Percentiles rank a stretch among this genome's conserved stretches.
These are phyloP conservation scores for Ormosia emarginata DNA, from an alignment of 306 rosid genomes.

Conservation along the genomic window DNA sequence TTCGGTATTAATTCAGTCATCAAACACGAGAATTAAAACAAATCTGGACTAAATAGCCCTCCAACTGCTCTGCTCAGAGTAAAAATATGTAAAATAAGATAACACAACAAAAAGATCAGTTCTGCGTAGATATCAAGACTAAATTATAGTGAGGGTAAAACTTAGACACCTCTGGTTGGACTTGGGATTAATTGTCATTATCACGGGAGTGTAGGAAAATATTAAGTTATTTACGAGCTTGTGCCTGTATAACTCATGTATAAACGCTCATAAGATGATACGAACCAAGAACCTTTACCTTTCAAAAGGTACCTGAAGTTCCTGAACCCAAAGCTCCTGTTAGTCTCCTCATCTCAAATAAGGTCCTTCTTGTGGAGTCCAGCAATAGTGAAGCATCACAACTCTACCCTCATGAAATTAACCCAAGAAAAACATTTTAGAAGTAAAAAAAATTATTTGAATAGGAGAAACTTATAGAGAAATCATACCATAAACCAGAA, in stretches of 20 bases:
- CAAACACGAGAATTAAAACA: neutral
- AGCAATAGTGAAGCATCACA: conserved; percentile 93
- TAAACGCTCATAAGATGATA: neutral
- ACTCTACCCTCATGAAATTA: conserved; percentile 37
- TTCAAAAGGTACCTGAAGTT: conserved; percentile 68
- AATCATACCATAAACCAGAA: neutral
- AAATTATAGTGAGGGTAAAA: no score
- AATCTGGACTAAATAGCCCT: neutral
- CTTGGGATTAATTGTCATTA: neutral
- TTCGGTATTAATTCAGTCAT: neutral
- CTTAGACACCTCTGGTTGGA: neutral
- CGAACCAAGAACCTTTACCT: neutral
- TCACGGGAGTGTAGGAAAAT: no score
- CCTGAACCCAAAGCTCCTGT: conserved; percentile 95
- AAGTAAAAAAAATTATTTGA: neutral
- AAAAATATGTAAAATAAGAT: neutral
- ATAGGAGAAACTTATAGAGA: no score
- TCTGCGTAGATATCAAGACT: no score
- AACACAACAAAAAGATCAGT: neutral
- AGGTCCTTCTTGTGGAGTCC: conserved; percentile 80
- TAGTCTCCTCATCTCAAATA: conserved; percentile 89
- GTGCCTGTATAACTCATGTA: neutral
- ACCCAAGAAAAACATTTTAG: neutral
- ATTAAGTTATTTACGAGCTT: neutral
- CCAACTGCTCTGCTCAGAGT: neutral